Evolutionary conservation across 306 rosid genomes (phyloP), one percentile per base, ranked within the genome.

Genomic region (Quercus mongolica): DNA sequence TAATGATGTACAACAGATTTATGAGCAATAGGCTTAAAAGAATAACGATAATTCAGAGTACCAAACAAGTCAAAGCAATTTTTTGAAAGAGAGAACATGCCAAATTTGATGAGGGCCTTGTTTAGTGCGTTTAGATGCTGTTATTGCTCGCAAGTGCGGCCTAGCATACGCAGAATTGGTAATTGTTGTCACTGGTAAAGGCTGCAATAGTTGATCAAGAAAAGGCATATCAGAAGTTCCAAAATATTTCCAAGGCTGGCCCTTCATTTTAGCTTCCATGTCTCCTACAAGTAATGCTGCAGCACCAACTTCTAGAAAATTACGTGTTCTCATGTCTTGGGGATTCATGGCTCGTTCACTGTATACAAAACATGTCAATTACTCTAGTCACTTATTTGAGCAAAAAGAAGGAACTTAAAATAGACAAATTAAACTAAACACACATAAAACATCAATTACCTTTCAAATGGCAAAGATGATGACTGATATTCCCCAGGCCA

Each of bases 211-310:
- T 85, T 96, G 98, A 83, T 96, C 99, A 81, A 93, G 88, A 83
- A 89, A 96, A 76, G 99, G 99, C 97, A 96, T 90, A 81, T 93
- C 97, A 74, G 94, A 89, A 74, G 98, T 96, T 87, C 99, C 99
- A 78, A 96, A 93, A 86, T 77, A 79, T 83, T 91, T 93, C 99
- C 96, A 93, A 11, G 96, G 92, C 73, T 92, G 93, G 79, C 90
- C 98, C 61, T 88, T 96, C 92, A 89, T 89, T 90, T 89, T 96
- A 75, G 97, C 88, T 83, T 96, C 92, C 79, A 89, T 78, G 57
- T 93, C 96, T 84, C 96, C 97, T 5, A 96, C 93, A 59, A 96
- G 95, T 44, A 96, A 83, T 72, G 98, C 90, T 75, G 98, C 98
- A 23, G 99, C 99, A 49, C 99, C 98, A 77, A 96, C 92, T 86